These are phyloP conservation scores for Talaromyces thailandensis DNA, from an alignment of 495 filamentous ascomycete species.

Conservation along the genomic window DNA sequence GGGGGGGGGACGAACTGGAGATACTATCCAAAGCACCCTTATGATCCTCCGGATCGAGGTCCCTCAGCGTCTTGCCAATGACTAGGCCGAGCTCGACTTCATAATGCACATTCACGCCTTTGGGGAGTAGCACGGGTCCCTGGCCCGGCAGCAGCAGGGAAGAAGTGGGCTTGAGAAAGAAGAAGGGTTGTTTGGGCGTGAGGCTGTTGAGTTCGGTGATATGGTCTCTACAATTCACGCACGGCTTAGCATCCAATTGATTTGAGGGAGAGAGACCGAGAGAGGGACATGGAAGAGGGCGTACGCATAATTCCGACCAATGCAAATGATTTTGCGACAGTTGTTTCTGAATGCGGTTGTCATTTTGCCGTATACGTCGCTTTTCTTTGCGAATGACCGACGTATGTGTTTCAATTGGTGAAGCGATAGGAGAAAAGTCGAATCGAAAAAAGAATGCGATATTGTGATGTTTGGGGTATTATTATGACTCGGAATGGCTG, in stretches of 20 bases:
- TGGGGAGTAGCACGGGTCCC: constrained; percentile 77
- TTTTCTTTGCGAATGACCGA: not conserved
- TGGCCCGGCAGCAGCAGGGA: constrained; percentile 68
- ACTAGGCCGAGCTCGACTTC: constrained; percentile 90
- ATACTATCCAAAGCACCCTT: constrained; percentile 40
- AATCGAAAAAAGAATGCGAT: not conserved
- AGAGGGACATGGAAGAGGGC: too few relatives aligned
- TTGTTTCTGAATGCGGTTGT: constrained; percentile 54
- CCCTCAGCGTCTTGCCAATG: constrained; percentile 65
- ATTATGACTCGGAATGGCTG: not conserved
- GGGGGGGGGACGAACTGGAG: constrained; percentile 29
- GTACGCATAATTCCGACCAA: constrained; percentile 95
- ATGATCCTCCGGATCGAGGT: constrained; percentile 60
- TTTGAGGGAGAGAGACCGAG: not conserved
- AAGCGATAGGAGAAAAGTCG: not conserved
- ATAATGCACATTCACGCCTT: constrained; percentile 79
- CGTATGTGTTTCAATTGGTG: not conserved
- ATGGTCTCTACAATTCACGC: constrained; percentile 60
- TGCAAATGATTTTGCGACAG: constrained; percentile 86
- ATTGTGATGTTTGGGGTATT: not conserved
- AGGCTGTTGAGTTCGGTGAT: constrained; percentile 83
- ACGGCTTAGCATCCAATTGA: not conserved
- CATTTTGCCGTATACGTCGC: constrained; percentile 8
- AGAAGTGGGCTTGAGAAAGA: constrained; percentile 91
- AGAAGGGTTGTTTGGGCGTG: constrained; percentile 87